These are phyloP conservation scores for Sparassis latifolia DNA, from an alignment of 1,284 basidiomycete species.

Conservation along the genomic window DNA sequence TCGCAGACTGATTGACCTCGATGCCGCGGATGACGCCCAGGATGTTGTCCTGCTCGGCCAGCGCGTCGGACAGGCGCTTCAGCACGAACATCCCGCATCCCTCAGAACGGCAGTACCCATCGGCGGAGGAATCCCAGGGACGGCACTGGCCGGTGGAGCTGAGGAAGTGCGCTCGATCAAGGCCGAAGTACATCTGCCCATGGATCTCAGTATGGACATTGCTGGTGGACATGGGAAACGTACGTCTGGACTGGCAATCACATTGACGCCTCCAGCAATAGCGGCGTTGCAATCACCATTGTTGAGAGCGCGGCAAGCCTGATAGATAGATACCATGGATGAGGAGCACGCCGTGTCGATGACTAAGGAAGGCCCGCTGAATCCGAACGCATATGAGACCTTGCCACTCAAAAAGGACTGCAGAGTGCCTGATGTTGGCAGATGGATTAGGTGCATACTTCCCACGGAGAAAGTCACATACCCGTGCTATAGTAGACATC, in stretches of 20 bases:
- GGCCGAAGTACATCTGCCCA: slow-evolving; percentile 58
- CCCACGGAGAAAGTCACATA: slow-evolving; percentile 18
- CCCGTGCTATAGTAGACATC: slow-evolving; percentile 70
- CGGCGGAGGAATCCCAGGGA: slow-evolving; percentile 62
- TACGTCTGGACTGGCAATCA: slow-evolving; percentile 67
- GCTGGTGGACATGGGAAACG: slow-evolving; percentile 17
- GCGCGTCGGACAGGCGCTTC: slow-evolving; percentile 61
- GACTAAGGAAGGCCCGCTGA: slow-evolving; percentile 64
- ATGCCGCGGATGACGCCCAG: slow-evolving; percentile 61
- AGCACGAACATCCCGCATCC: slow-evolving; percentile 67
- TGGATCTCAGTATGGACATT: slow-evolving; percentile 1
- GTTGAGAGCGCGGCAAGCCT: slow-evolving; percentile 57
- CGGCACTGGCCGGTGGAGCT: slow-evolving; percentile 63
- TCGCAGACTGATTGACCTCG: slow-evolving; percentile 65
- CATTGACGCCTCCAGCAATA: slow-evolving; percentile 68
- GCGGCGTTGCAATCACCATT: slow-evolving; percentile 60
- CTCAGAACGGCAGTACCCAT: slow-evolving; percentile 69
- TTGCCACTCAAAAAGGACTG: slow-evolving; percentile 65
- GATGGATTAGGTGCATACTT: too few relatives aligned
- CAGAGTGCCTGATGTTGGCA: slow-evolving; percentile 44
- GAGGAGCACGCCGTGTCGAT: slow-evolving; percentile 72
- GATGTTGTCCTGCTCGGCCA: slow-evolving; percentile 58
- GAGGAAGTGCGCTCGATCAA: slow-evolving; percentile 65
- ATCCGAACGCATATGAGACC: slow-evolving; percentile 59
- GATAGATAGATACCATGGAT: slow-evolving; percentile 59